Conservation (phyloP, 2,329 filamentous ascomycete species). For the Myriosclerotinia scirpicola region DNA sequence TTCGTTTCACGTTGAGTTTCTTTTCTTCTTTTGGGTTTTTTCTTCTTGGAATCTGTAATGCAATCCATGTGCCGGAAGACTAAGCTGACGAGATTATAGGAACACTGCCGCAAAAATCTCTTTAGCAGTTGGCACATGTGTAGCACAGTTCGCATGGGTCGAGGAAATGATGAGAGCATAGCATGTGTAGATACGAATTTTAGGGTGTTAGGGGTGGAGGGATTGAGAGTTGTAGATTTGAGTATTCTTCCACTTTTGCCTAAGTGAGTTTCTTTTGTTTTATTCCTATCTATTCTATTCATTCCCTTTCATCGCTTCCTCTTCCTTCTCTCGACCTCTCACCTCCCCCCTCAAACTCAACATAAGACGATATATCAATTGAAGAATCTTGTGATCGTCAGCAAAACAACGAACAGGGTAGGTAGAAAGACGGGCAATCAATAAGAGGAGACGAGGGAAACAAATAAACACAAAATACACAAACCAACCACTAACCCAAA, state of each 20-base stretch:
- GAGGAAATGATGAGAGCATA: slow-evolving; percentile 40
- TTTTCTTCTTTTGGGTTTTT: not conserved
- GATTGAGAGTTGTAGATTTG: slow-evolving; percentile 53
- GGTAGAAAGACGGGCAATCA: too few relatives aligned
- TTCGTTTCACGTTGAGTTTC: not conserved
- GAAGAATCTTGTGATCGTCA: too few relatives aligned
- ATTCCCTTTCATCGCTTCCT: too few relatives aligned
- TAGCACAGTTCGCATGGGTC: slow-evolving; percentile 1
- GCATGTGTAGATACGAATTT: slow-evolving; percentile 53
- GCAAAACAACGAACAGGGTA: too few relatives aligned
- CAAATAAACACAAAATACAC: not conserved
- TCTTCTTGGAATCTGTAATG: not conserved
- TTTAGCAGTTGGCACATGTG: slow-evolving; percentile 18
- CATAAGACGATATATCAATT: too few relatives aligned
- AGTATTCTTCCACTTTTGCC: slow-evolving; percentile 52
- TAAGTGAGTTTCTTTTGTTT: slow-evolving; percentile 41
- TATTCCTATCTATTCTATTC: not conserved
- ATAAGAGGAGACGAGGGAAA: not conserved
- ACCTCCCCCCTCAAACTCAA: too few relatives aligned
- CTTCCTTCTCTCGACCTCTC: too few relatives aligned
- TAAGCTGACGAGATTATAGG: not conserved
- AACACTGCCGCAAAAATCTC: slow-evolving; percentile 5
- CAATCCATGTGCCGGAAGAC: too few relatives aligned
- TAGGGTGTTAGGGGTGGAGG: slow-evolving; percentile 49
- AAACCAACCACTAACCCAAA: not conserved